phyloP scores from a whole-genome alignment of 768 basidiomycete genomes.

The Calocybe indica region DNA sequence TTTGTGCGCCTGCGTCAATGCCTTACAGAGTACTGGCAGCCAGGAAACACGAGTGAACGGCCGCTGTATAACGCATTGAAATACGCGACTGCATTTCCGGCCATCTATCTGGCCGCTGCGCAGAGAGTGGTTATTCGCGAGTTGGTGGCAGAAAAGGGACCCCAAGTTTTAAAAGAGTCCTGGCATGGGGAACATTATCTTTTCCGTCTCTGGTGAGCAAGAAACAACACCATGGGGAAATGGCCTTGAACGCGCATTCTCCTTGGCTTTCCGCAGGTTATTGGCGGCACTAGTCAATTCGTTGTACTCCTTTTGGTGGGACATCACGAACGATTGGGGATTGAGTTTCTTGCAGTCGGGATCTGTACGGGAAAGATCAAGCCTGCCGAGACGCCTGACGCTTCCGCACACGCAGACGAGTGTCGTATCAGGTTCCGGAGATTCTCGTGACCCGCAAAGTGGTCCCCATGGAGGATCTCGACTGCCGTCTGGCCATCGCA shows the following conservation, averaged over 20 bases:
- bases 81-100: conserved; percentile 95
- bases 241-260: not conserved
- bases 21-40: conserved; percentile 70
- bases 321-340: conserved; percentile 97
- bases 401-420: conserved; percentile 19
- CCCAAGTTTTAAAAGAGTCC: conserved; percentile 31
- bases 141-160: conserved; percentile 42
- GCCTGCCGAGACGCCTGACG: conserved; percentile 31
- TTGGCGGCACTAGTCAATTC: conserved; percentile 84
- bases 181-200: conserved; percentile 77
- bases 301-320: conserved; percentile 98
- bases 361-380: conserved; percentile 9
- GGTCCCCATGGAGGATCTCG: conserved; percentile 6
- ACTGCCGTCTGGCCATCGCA: conserved; percentile 3
- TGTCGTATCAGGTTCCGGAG: conserved; percentile 35
- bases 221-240: not conserved
- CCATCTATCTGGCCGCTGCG: conserved; percentile 90
- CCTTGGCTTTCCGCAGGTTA: conserved; percentile 47
- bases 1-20: conserved; percentile 93
- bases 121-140: conserved; percentile 72
- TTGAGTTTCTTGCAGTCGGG: conserved; percentile 58
- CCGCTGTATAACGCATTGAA: conserved; percentile 90
- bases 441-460: conserved; percentile 7
- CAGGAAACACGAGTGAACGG: conserved; percentile 56
- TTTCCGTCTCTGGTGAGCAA: conserved; percentile 77